Percentiles rank a stretch among this genome's conserved stretches.
Conservation (phyloP, 371 early-diverging fungal genomes). For the Rhizopus microsporus region DNA sequence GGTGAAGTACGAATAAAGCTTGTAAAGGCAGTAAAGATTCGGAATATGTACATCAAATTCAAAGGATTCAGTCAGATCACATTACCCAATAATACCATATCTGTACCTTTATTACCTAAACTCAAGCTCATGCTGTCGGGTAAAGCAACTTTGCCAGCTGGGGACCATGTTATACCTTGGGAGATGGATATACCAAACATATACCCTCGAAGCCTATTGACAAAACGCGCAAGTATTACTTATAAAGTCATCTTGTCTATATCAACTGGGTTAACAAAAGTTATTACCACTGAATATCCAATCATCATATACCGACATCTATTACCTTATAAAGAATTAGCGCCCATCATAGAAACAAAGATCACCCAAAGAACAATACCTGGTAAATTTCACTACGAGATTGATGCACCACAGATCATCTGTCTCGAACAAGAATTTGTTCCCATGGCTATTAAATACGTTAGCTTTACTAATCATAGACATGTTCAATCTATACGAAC, state of each 20-base stretch:
- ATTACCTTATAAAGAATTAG: constrained; percentile 34
- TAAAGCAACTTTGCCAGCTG: constrained; percentile 30
- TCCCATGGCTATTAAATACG: constrained; percentile 35
- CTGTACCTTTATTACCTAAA: constrained; percentile 33
- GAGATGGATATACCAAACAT: constrained; percentile 39
- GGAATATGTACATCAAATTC: constrained; percentile 42
- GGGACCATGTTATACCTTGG: constrained; percentile 39
- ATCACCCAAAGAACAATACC: constrained; percentile 37
- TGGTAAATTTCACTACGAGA: constrained; percentile 46
- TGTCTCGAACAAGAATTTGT: constrained; percentile 38
- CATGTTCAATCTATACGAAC: constrained; percentile 33
- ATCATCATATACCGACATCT: constrained; percentile 37
- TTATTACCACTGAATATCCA: constrained; percentile 39
- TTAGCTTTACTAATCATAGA: constrained; percentile 38
- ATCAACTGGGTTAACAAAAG: constrained; percentile 28
- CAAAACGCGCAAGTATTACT: constrained; percentile 35
- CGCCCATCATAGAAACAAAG: constrained; percentile 38
- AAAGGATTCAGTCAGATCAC: constrained; percentile 39
- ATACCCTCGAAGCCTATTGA: constrained; percentile 34
- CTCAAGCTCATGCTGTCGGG: constrained; percentile 30
- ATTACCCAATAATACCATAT: constrained; percentile 11
- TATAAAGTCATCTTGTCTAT: constrained; percentile 39
- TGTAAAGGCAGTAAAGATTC: constrained; percentile 36
- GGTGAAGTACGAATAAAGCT: constrained; percentile 34
- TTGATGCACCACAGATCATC: constrained; percentile 40